Base-by-base conservation (phyloP, 2,329 filamentous ascomycete species). In the Aspergillus thermomutatus region DNA sequence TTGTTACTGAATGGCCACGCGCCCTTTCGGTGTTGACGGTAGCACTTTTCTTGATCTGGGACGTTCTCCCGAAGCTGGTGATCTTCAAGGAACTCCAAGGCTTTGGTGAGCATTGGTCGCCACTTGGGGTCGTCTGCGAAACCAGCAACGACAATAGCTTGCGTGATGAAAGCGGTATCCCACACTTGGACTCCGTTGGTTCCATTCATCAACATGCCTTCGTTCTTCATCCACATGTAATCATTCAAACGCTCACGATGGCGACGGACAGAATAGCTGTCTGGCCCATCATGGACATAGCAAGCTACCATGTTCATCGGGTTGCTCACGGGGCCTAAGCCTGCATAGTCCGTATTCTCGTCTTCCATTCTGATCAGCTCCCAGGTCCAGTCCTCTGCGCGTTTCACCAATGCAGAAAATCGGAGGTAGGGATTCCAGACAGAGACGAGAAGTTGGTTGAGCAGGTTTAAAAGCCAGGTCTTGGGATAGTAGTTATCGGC, bases 131-230 rank as follows among this genome's bases (percentile, higher is more conserved):
- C 86, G 28, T 87, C 78, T n/a, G 89, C 87, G 26, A 97, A 82
- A 0, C 90, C 91, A 6, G 90, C 87, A 50, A 91, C 90, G 52
- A 91, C 83, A 5, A 90, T 84, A 0, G 90, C 88, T 72, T 96
- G 92, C 34, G 97, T 91, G 19, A 88, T 78, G 69, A 97, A 97
- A 0, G 92, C 84, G 0, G 94, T 99, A 70, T 99, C 94, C 94
- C 94, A 99, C 62, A 87, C 89, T 74, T 99, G 94, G 1, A 97
- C 92, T n/a, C 94, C 94, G 65, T 99, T 97, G 8, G 94, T 99
- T 40, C 94, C 94, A 66, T 97, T 97, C 75, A 88, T 88, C 49
- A 97, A 82, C 90, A 99, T 91, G 5, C 94, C 94, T 70, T 97
- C 92, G 34, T 87, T 74, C 61, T 95, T 96, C 50, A 99, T 81